Percentiles rank a stretch among this genome's conserved stretches.
Evolutionary conservation across 768 basidiomycete genomes (phyloP).

Genomic region (Brasilioporus rufonigricans): DNA sequence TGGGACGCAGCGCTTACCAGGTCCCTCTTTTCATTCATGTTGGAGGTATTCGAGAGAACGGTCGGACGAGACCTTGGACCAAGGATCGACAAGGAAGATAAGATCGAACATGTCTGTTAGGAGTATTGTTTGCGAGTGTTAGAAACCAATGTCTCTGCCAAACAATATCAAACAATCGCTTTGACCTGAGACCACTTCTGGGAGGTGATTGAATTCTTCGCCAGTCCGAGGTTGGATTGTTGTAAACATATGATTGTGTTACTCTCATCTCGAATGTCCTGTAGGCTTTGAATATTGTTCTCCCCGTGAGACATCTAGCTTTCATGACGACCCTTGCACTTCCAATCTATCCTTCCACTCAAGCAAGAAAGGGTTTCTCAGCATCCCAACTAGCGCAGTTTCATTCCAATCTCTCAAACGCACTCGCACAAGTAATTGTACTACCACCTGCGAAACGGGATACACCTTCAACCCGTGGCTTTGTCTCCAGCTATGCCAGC

Average conservation of each 20-base stretch:
- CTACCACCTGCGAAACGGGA: slow-evolving; percentile 49
- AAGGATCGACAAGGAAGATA: slow-evolving; percentile 39
- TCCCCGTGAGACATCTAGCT: no score
- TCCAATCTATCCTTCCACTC: slow-evolving; percentile 54
- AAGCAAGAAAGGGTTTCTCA: slow-evolving; percentile 46
- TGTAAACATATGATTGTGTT: not conserved
- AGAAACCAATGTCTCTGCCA: slow-evolving; percentile 5
- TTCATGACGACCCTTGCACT: slow-evolving; percentile 35
- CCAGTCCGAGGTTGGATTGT: not conserved
- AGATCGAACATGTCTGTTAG: slow-evolving; percentile 75
- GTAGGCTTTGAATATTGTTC: no score
- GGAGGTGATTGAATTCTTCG: no score
- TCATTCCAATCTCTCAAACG: slow-evolving; percentile 44
- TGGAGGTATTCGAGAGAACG: slow-evolving; percentile 92
- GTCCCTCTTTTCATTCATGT: slow-evolving; percentile 79
- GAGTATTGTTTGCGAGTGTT: slow-evolving; percentile 7
- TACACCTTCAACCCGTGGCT: slow-evolving; percentile 42
- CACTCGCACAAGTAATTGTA: slow-evolving; percentile 46
- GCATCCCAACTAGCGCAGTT: slow-evolving; percentile 51
- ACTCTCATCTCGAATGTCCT: not conserved
- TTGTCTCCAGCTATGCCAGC: slow-evolving; percentile 56
- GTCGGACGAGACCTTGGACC: slow-evolving; percentile 85
- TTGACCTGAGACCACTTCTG: no score
- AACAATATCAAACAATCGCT: slow-evolving; percentile 5
- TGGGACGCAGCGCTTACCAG: slow-evolving; percentile 93